Base-by-base conservation (phyloP, 768 basidiomycete genomes). In the Auricularia heimuer region DNA sequence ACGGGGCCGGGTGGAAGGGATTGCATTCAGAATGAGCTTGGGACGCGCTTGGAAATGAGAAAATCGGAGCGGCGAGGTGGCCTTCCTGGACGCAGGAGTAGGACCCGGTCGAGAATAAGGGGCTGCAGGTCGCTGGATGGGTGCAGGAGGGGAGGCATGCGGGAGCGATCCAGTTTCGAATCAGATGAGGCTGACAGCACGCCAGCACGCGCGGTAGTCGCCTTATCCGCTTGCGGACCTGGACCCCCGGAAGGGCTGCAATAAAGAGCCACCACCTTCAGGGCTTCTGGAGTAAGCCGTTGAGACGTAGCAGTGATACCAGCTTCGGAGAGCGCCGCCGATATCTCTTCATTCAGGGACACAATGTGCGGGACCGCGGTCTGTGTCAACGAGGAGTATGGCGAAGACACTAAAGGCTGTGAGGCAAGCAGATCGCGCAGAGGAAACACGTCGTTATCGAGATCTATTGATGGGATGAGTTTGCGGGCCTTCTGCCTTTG, bases 401-500 rank as follows among this genome's bases (percentile, higher is more conserved):
- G 8, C 1, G 56, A 33, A 29, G 56, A 6, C 18, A 29, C 29
- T 24, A 29, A 14, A 29, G 56, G 56, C 56, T 29, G 34, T 8
- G 56, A 35, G 6, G 56, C 34, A 14, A 60, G 34, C 14, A 60
- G 56, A 24, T 24, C 56, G 6, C 24, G 8, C 56, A 60, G 56
- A 14, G 56, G 56, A 29, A 60, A 60, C 11, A 14, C 29, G 34
- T 35, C 29, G 56, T 60, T 29, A 29, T 60, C 56, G 24, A 60
- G 56, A 60, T 60, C 56, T 12, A 60, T 60, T 14, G 24, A 21
- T 24, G 56, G 56, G 6, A 60, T 6, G 29, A 60, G 24, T 35
- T 60, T 60, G 29, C 89, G 81, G 12, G 90, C 89, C 72, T 93
- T 93, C 78, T 93, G 91, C 67, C 90, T 85, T 72, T 93, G 90